Conservation (phyloP, 768 basidiomycete species). For the Hebeloma cylindrosporum region DNA sequence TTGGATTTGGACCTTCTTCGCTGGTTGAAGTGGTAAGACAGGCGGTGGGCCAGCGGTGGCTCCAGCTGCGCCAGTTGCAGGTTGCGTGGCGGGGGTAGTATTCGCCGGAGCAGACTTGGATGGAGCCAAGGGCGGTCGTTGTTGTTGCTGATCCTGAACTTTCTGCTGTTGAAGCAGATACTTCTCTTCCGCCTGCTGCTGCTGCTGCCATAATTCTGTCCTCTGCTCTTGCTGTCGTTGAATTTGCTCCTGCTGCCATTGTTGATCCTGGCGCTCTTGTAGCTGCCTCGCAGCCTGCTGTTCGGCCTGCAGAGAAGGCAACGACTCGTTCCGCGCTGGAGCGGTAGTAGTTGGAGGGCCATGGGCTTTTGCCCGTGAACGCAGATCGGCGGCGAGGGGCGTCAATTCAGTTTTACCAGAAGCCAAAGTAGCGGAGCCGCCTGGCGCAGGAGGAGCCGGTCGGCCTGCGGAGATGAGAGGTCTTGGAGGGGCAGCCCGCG, state of each 20-base stretch:
- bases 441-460: slow-evolving; percentile 69
- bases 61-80: slow-evolving; percentile 48
- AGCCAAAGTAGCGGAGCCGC: slow-evolving; percentile 41
- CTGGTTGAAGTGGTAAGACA: slow-evolving; percentile 74
- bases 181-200: slow-evolving; percentile 32
- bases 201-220: slow-evolving; percentile 34
- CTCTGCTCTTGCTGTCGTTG: slow-evolving; percentile 31
- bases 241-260: slow-evolving; percentile 28
- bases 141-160: slow-evolving; percentile 29
- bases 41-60: slow-evolving; percentile 54
- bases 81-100: slow-evolving; percentile 42
- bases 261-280: slow-evolving; percentile 30
- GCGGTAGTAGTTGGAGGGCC: slow-evolving; percentile 40
- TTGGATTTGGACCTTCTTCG: slow-evolving; percentile 70
- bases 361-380: slow-evolving; percentile 60
- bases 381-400: slow-evolving; percentile 64
- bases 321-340: slow-evolving; percentile 54
- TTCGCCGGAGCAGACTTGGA: slow-evolving; percentile 49
- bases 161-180: slow-evolving; percentile 23
- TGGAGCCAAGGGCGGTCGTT: slow-evolving; percentile 39
- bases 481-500: slow-evolving; percentile 30
- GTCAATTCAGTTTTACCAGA: slow-evolving; percentile 47
- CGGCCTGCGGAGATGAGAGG: slow-evolving; percentile 49
- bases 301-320: slow-evolving; percentile 25
- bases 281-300: slow-evolving; percentile 26